Conservation (phyloP, 1,139 yeast species). For the Taiozyma sp. region DNA sequence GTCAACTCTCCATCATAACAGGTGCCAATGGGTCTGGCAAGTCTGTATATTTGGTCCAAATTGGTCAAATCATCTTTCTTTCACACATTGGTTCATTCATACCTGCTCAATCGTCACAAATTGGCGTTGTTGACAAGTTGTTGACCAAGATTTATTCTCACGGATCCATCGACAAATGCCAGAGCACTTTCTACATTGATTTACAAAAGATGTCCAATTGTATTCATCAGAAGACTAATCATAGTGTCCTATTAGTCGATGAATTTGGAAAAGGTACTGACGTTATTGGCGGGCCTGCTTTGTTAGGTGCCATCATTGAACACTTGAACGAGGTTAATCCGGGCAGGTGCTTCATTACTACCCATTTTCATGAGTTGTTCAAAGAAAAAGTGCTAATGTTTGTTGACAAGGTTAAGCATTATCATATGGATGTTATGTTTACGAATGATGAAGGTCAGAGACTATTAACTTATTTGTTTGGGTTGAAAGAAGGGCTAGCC, state of each 20-base stretch:
- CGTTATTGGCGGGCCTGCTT: slow-evolving; percentile 38
- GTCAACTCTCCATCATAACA: slow-evolving; percentile 31
- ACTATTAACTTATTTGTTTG: slow-evolving; percentile 29
- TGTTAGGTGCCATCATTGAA: slow-evolving; percentile 35
- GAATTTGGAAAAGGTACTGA: slow-evolving; percentile 51
- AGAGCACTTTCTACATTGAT: slow-evolving; percentile 43
- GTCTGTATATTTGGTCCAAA: slow-evolving; percentile 39
- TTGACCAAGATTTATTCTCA: slow-evolving; percentile 37
- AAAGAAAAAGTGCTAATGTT: slow-evolving; percentile 19
- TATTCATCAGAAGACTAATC: slow-evolving; percentile 30
- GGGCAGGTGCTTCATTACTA: slow-evolving; percentile 34
- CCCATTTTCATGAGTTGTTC: slow-evolving; percentile 41
- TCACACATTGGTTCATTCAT: slow-evolving; percentile 46
- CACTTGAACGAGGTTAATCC: slow-evolving; percentile 15
- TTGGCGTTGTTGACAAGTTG: slow-evolving; percentile 40
- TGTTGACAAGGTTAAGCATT: slow-evolving; percentile 18
- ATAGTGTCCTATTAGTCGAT: slow-evolving; percentile 38
- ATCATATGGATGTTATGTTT: slow-evolving; percentile 27
- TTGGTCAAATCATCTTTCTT: slow-evolving; percentile 37
- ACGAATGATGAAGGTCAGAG: slow-evolving; percentile 1
- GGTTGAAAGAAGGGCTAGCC: slow-evolving; percentile 28
- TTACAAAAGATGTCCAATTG: slow-evolving; percentile 39
- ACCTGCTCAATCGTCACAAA: slow-evolving; percentile 38
- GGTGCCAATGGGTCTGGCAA: slow-evolving; percentile 52
- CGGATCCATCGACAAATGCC: slow-evolving; percentile 36